phyloP scores from a whole-genome alignment of 2,329 filamentous ascomycete species.

The Chrysoporthe cubensis region DNA sequence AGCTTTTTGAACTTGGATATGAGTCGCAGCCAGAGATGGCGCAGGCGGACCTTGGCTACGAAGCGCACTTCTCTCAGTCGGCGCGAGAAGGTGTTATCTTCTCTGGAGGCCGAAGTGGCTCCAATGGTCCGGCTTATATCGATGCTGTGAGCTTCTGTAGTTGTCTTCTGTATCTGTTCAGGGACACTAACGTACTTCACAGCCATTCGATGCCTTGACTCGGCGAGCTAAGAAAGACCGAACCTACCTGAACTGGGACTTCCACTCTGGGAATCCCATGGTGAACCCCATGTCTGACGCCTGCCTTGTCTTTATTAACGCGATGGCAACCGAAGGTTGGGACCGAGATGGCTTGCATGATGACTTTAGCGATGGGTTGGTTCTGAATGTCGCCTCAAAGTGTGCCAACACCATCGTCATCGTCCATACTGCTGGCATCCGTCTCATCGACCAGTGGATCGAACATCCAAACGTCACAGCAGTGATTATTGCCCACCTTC shows the following conservation, averaged over 20 bases:
- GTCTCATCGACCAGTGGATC: conserved; percentile 67
- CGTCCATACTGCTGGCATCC: conserved; percentile 65
- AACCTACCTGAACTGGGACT: conserved; percentile 63
- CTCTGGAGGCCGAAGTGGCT: conserved; percentile 55
- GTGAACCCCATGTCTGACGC: conserved; percentile 58
- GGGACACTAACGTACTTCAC: conserved; percentile 18
- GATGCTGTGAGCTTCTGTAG: conserved; percentile 44
- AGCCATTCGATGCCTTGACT: conserved; percentile 62
- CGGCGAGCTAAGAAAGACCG: conserved; percentile 55
- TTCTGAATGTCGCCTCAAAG: conserved; percentile 61
- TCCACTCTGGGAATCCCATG: conserved; percentile 47
- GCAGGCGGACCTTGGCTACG: conserved; percentile 47
- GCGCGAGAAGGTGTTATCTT: conserved; percentile 57
- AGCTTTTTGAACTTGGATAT: conserved; percentile 49
- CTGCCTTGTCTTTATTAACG: conserved; percentile 69
- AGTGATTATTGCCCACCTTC: conserved; percentile 65
- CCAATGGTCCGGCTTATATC: conserved; percentile 54
- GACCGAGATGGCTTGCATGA: conserved; percentile 70
- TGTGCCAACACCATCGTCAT: conserved; percentile 68
- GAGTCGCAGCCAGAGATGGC: conserved; percentile 51
- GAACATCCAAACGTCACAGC: conserved; percentile 68
- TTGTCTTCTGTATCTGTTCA: background rate
- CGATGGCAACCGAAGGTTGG: conserved; percentile 78
- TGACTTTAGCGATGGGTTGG: conserved; percentile 64
- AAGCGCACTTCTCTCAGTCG: conserved; percentile 51